phyloP scores from a whole-genome alignment of 495 filamentous ascomycete species.

The Aspergillus bridgeri region DNA sequence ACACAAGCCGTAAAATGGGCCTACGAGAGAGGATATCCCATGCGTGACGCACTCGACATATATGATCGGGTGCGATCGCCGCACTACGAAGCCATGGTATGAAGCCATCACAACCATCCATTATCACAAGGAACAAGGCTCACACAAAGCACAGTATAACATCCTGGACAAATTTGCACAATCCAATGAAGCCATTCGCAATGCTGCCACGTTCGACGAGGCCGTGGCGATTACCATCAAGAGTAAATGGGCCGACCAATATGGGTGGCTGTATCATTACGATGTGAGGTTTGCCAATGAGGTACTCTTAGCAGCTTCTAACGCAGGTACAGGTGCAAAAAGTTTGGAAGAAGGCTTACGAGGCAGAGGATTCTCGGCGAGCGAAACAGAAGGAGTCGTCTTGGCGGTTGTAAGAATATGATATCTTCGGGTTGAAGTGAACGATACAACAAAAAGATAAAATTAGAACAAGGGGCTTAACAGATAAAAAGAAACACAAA shows the following conservation, averaged over 20 bases:
- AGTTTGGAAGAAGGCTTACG: constrained; percentile 10
- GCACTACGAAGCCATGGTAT: constrained; percentile 23
- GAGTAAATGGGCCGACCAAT: constrained; percentile 9
- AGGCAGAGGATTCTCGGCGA: constrained; percentile 13
- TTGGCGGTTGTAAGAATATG: neutral
- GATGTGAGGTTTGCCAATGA: too few species aligned
- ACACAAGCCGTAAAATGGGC: constrained; percentile 26
- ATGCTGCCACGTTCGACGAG: constrained; percentile 11
- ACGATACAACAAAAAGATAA: too few species aligned
- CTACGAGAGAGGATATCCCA: neutral
- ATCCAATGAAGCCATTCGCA: constrained; percentile 3
- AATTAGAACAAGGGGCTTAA: too few species aligned
- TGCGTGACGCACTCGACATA: constrained; percentile 16
- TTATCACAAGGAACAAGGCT: neutral
- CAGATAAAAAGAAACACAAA: too few species aligned
- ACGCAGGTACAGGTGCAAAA: constrained; percentile 15
- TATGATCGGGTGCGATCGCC: constrained; percentile 22
- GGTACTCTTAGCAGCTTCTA: too few species aligned
- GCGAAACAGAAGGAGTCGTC: neutral
- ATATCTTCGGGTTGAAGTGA: too few species aligned
- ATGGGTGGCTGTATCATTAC: constrained; percentile 18
- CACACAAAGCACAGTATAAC: constrained; percentile 8
- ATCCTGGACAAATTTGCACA: constrained; percentile 16
- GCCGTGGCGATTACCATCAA: neutral
- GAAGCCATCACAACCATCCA: neutral